These are phyloP conservation scores for Populus simonii DNA, from an alignment of 345 rosid species.

Conservation along the genomic window DNA sequence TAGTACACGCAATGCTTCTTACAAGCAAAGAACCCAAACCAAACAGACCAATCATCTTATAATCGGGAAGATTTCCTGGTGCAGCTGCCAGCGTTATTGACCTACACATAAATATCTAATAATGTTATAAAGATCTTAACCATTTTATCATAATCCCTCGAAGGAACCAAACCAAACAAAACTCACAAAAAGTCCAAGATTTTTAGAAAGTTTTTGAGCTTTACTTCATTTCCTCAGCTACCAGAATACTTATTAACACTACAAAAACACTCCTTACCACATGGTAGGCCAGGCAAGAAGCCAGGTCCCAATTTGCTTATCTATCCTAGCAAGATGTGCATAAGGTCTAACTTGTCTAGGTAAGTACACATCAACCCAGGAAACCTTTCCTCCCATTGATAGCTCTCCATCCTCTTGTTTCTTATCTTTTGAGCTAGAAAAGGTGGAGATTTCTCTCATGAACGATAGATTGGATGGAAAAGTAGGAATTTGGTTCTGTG, in stretches of 20 bases:
- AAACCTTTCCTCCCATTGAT: conserved; percentile 18
- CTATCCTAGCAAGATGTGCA: conserved; percentile 77
- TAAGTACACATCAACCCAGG: conserved; percentile 78
- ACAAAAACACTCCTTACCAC: conserved; percentile 47
- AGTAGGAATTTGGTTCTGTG: background rate
- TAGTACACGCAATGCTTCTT: conserved; percentile 86
- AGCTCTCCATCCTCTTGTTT: conserved; percentile 25
- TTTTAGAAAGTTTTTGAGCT: too few relatives aligned
- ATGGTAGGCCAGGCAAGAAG: conserved; percentile 91
- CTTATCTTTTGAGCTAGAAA: conserved; percentile 21
- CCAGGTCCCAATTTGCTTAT: conserved; percentile 93
- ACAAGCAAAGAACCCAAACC: conserved; percentile 85
- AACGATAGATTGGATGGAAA: conserved; percentile 13
- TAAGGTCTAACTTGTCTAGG: conserved; percentile 55
- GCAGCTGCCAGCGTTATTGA: conserved; percentile 80
- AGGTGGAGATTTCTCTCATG: conserved; percentile 29
- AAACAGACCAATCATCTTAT: conserved; percentile 65
- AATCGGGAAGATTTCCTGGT: conserved; percentile 69
- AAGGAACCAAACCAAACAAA: too few relatives aligned
- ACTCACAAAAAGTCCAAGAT: too few relatives aligned
- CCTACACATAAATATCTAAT: conserved; percentile 23
- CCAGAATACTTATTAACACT: background rate
- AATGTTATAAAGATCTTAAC: too few relatives aligned
- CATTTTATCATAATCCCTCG: too few relatives aligned
- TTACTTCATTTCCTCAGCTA: background rate